phyloP scores from a whole-genome alignment of 2,329 filamentous ascomycete species.

The Daldinia sp. region DNA sequence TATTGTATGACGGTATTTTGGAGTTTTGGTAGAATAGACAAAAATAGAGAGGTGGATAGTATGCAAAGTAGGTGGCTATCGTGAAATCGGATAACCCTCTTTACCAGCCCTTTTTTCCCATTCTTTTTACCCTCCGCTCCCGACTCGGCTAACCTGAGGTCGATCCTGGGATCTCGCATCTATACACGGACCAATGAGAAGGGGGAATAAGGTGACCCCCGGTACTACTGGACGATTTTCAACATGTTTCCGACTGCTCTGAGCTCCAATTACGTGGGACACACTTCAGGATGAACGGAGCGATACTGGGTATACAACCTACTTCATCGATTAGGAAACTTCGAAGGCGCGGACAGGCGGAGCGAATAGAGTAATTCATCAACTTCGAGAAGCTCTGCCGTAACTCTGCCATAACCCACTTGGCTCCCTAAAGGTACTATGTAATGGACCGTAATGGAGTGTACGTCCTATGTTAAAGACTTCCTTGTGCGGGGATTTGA shows the following conservation, averaged over 20 bases:
- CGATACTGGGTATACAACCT: constrained; percentile 20
- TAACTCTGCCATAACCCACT: constrained; percentile 13
- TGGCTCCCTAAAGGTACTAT: too few species aligned
- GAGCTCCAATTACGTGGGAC: constrained; percentile 25
- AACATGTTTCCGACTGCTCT: constrained; percentile 1
- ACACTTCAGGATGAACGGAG: constrained; percentile 30
- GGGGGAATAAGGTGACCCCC: not conserved
- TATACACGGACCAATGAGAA: constrained; percentile 17
- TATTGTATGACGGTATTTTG: not conserved
- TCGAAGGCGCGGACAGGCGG: constrained; percentile 39
- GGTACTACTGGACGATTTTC: constrained; percentile 24
- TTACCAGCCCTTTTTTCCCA: constrained; percentile 13
- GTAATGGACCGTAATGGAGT: too few species aligned
- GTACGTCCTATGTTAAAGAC: too few species aligned
- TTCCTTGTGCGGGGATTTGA: constrained; percentile 14
- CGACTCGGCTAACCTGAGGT: constrained; percentile 39
- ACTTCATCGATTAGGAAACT: constrained; percentile 30
- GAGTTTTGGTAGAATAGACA: too few species aligned
- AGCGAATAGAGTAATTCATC: constrained; percentile 24
- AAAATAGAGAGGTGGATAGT: constrained; percentile 12
- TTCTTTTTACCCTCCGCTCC: constrained; percentile 41
- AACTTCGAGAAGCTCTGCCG: constrained; percentile 16
- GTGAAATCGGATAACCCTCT: constrained; percentile 19
- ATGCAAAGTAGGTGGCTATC: constrained; percentile 13
- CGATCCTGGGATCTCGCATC: constrained; percentile 34